Percentiles rank a stretch among this genome's conserved stretches.
These are phyloP conservation scores for Adiantum capillusveneris DNA, from an alignment of 75 land plant genomes.

Conservation along the genomic window DNA sequence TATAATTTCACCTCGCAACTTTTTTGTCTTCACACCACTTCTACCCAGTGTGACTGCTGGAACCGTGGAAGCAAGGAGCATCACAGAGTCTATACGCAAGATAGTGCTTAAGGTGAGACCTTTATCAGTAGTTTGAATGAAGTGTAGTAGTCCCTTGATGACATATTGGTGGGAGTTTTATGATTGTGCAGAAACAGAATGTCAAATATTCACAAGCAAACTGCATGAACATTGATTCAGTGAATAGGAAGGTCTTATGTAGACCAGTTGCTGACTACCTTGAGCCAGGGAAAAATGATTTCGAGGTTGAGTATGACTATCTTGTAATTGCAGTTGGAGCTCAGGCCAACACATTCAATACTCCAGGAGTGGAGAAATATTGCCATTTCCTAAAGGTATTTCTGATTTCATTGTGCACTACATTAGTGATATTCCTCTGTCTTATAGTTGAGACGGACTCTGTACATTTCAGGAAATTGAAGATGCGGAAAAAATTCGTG, in stretches of 20 bases:
- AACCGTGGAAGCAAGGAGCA: slow-evolving; percentile 88
- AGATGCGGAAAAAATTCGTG: slow-evolving; percentile 83
- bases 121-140: not conserved
- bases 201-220: slow-evolving; percentile 78
- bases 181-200: slow-evolving; percentile 25
- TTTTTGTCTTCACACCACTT: slow-evolving; percentile 92
- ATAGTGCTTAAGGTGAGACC: slow-evolving; percentile 49
- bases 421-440: not conserved
- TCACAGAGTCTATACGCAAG: slow-evolving; percentile 87
- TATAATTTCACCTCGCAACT: slow-evolving; percentile 89
- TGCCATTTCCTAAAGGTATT: slow-evolving; percentile 93
- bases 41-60: slow-evolving; percentile 97
- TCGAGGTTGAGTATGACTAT: slow-evolving; percentile 73
- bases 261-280: slow-evolving; percentile 22
- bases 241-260: slow-evolving; percentile 59
- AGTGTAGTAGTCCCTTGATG: too few species aligned
- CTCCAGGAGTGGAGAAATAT: slow-evolving; percentile 85
- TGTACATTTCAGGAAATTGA: slow-evolving; percentile 64
- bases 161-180: too few species aligned
- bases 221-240: slow-evolving; percentile 63
- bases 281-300: slow-evolving; percentile 44
- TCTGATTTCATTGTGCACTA: not conserved
- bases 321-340: slow-evolving; percentile 83
- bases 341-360: slow-evolving; percentile 77
- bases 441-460: not conserved